Evolutionary conservation across 2,329 filamentous ascomycete species (phyloP).

Genomic region (Fusarium pseudonygamai): DNA sequence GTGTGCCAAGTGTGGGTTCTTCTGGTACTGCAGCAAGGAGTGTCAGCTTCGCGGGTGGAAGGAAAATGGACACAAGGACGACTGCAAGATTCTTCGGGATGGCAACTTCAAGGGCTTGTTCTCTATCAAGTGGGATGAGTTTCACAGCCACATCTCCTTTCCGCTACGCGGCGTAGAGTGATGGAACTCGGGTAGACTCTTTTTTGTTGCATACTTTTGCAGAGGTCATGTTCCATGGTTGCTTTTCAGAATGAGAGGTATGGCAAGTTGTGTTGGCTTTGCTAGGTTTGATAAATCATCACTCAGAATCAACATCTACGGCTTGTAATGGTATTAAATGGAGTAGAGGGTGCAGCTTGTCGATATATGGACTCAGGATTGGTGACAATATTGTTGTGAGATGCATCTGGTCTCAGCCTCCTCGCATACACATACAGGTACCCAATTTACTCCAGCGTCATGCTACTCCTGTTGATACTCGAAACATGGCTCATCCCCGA

Average conservation of each 20-base stretch:
- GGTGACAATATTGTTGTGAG: neutral
- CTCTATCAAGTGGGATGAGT: neutral
- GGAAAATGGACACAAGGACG: slow-evolving; percentile 13
- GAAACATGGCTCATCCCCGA: neutral
- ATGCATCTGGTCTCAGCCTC: rapidly evolving
- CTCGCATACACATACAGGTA: neutral
- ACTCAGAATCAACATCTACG: neutral
- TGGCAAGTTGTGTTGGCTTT: neutral
- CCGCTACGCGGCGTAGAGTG: neutral
- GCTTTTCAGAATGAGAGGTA: rapidly evolving
- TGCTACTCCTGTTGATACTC: neutral
- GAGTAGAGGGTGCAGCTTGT: rapidly evolving
- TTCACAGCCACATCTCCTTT: neutral
- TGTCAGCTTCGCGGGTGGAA: slow-evolving; percentile 21
- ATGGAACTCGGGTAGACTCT: neutral
- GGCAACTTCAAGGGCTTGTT: slow-evolving; percentile 10
- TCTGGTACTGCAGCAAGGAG: slow-evolving; percentile 28
- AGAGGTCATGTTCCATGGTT: neutral
- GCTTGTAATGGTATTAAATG: neutral
- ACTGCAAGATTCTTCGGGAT: slow-evolving; percentile 24
- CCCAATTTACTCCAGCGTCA: rapidly evolving
- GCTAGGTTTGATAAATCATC: neutral
- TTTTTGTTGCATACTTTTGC: neutral
- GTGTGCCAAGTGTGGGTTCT: slow-evolving; percentile 17
- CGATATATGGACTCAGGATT: neutral